Percentiles rank a stretch among this genome's conserved stretches.
phyloP scores from a whole-genome alignment of 345 rosid genomes.

The Pugionium cornutum region DNA sequence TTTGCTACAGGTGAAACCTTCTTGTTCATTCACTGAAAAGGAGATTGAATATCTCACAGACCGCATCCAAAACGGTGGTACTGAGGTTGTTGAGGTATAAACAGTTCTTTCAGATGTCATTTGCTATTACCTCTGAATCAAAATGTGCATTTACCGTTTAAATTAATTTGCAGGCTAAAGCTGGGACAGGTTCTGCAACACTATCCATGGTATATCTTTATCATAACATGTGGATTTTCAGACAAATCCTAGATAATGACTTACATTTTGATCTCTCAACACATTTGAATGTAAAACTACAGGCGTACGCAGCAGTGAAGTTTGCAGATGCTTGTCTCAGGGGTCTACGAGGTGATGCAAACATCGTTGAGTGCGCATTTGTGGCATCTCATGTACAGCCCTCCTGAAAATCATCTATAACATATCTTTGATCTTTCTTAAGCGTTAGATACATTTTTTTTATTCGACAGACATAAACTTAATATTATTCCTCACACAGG shows the following conservation, averaged over 20 bases:
- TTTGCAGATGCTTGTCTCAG: conserved; percentile 91
- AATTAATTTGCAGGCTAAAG: conserved; percentile 71
- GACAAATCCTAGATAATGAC: neutral
- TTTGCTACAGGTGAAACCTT: conserved; percentile 68
- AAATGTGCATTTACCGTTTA: neutral
- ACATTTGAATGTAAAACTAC: conserved; percentile 23
- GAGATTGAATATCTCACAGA: conserved; percentile 67
- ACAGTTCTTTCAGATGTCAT: neutral
- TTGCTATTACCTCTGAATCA: neutral
- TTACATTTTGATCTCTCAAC: neutral
- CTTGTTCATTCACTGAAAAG: conserved; percentile 69
- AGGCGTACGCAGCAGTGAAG: conserved; percentile 97
- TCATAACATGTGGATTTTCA: neutral
- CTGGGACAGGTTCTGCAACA: conserved; percentile 97
- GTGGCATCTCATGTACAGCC: conserved; percentile 71
- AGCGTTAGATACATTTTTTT: neutral
- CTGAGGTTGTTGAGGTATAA: conserved; percentile 89
- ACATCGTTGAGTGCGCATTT: conserved; percentile 68
- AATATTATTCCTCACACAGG: conserved; percentile 44
- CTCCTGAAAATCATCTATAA: neutral
- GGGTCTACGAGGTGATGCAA: conserved; percentile 82
- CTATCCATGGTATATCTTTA: conserved; percentile 71
- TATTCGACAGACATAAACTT: neutral
- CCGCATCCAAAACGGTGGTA: conserved; percentile 63
- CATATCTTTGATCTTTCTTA: too few species aligned